Base-by-base conservation (phyloP, 1,139 yeast species). In the Yamadazyma mexicana region DNA sequence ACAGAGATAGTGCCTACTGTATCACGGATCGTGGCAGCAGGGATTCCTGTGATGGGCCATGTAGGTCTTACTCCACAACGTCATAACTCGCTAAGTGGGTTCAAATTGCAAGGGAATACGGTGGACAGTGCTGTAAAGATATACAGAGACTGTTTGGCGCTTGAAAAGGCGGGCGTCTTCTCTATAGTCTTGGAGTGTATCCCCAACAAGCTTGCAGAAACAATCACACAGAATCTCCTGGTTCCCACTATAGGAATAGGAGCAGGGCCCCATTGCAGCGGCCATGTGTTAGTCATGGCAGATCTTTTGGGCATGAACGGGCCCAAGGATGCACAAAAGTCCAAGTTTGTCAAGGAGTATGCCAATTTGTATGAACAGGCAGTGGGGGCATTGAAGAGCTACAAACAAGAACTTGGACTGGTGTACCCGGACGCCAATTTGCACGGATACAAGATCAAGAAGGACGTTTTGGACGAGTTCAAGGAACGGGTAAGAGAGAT, bases 181-280 rank as follows among this genome's bases (percentile, higher is more conserved):
- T 61, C 83, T 31, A 58, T 89, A 1, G 81, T 92, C 1, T 59
- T 92, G 9, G 98, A 92, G 54, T 95, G 97, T 38, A 76, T 92
- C 8, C 98, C 98, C 2, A 79, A 78, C 40, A 75, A 74, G 44
- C 65, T 92, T n/a, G 92, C 92, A 0, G 62, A 69, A 34, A 66
- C 68, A 42, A 78, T 92, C 32, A 86, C 97, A 0, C 56, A 69
- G 2, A 65, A 67, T 22, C 60, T 89, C 23, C 43, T 59, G 0
- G 69, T 91, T 1, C 98, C 98, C 0, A 87, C 95, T 1, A 89
- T 92, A 47, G 98, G 98, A 5, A 92, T 92, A 39, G 98, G 98
- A 5, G 97, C 98, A 0, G 98, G 98, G 0, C 80, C 83, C 15
- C 64, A 64, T 10, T 83, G 92, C 12, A 80, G 88, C 26, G 98